A percentile compares a stretch with the other conserved stretches of the same genome.
Evolutionary conservation across 2,329 filamentous ascomycete species (phyloP).

Genomic region (Paraphaeosphaeria minitans): DNA sequence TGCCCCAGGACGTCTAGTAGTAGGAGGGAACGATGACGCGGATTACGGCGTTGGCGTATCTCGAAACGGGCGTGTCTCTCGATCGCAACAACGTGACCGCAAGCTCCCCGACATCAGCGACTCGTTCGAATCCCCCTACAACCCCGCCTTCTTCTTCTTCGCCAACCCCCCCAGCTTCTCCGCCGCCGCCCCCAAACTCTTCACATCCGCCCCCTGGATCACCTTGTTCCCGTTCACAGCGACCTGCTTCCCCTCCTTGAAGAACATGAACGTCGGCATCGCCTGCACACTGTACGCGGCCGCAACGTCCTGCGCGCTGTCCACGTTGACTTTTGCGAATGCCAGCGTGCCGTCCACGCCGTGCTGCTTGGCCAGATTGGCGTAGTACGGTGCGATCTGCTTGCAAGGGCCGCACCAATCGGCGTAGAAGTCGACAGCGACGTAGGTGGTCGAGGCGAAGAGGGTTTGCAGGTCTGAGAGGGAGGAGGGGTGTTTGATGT

Average conservation of each 20-base stretch:
- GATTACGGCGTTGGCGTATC: background rate
- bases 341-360: background rate
- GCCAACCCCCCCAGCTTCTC: background rate
- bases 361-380: background rate
- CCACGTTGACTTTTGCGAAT: background rate
- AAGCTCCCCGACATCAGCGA: background rate
- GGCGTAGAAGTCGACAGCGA: constrained; percentile 4
- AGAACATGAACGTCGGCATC: background rate
- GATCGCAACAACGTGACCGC: background rate
- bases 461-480: background rate
- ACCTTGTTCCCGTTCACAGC: background rate
- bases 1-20: background rate
- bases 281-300: background rate
- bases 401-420: constrained; percentile 1
- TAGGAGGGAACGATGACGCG: background rate
- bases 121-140: background rate
- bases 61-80: background rate
- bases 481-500: background rate
- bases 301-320: background rate
- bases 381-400: background rate
- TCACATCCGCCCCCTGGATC: background rate
- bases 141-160: background rate
- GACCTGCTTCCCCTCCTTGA: background rate
- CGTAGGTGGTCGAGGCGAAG: background rate
- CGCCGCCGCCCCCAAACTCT: background rate